phyloP scores from a whole-genome alignment of 2,329 filamentous ascomycete species.

The Diaporthe vexans region DNA sequence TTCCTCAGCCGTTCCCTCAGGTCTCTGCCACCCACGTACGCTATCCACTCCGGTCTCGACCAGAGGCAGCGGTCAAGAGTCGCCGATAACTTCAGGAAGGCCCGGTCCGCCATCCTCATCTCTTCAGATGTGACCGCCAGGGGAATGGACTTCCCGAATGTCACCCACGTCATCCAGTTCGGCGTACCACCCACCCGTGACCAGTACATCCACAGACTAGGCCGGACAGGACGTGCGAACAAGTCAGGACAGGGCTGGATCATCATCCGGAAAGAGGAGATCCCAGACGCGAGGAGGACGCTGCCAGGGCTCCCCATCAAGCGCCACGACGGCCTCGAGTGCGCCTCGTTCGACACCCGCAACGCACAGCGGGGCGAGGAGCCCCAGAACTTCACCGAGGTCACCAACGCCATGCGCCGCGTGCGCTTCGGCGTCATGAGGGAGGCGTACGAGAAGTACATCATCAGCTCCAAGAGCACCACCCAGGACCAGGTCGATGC shows the following conservation, averaged over 20 bases:
- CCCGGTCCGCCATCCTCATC: constrained; percentile 75
- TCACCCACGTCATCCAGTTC: constrained; percentile 84
- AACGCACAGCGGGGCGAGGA: constrained; percentile 61
- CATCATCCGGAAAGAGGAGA: constrained; percentile 70
- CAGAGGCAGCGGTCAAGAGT: constrained; percentile 78
- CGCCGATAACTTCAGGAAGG: constrained; percentile 78
- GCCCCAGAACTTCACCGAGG: constrained; percentile 60
- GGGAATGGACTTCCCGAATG: constrained; percentile 86
- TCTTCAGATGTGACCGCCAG: constrained; percentile 86
- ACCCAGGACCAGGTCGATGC: constrained; percentile 58
- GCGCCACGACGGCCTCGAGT: constrained; percentile 64
- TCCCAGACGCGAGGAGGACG: constrained; percentile 60
- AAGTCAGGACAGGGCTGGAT: constrained; percentile 81
- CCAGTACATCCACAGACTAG: constrained; percentile 82
- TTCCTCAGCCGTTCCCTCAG: constrained; percentile 57
- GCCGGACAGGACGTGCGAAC: constrained; percentile 81
- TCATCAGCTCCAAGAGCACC: constrained; percentile 60
- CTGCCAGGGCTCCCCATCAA: constrained; percentile 74
- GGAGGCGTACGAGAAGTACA: constrained; percentile 69
- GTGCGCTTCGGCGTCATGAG: constrained; percentile 58
- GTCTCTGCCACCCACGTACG: constrained; percentile 57
- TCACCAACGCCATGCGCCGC: constrained; percentile 58
- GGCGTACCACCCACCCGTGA: constrained; percentile 75
- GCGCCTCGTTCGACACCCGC: constrained; percentile 66
- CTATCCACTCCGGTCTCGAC: constrained; percentile 84